These are phyloP conservation scores for Rhizopus delemar DNA, from an alignment of 371 early-diverging fungal species.

Conservation along the genomic window DNA sequence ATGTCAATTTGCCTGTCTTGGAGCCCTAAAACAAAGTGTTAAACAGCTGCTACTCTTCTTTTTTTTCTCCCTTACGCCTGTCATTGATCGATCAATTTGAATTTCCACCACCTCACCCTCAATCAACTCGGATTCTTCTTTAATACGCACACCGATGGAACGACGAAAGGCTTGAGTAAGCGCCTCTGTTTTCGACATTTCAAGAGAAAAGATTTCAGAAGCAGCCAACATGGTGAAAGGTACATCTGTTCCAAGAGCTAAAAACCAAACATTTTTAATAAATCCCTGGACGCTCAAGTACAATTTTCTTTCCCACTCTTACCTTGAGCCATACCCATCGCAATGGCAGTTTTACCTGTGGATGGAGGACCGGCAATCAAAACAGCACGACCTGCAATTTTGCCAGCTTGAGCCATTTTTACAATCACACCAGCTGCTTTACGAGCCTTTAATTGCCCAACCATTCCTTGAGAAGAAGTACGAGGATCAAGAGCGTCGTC, in stretches of 20 bases:
- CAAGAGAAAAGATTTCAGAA: slow-evolving; percentile 96
- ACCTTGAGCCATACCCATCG: slow-evolving; percentile 91
- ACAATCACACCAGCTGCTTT: slow-evolving; percentile 95
- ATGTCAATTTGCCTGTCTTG: slow-evolving; percentile 93
- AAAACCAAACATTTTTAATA: background rate
- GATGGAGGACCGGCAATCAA: slow-evolving; percentile 98
- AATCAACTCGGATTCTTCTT: slow-evolving; percentile 97
- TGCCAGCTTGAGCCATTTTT: slow-evolving; percentile 92
- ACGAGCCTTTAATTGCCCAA: slow-evolving; percentile 94
- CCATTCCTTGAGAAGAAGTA: slow-evolving; percentile 92
- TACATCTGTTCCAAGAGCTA: slow-evolving; percentile 88
- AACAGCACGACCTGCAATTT: slow-evolving; percentile 96
- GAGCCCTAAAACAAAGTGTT: slow-evolving; percentile 55
- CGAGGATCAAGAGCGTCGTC: slow-evolving; percentile 91
- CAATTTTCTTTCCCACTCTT: slow-evolving; percentile 4
- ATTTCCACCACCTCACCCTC: slow-evolving; percentile 99
- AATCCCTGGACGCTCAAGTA: background rate
- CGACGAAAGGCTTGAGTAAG: slow-evolving; percentile 97
- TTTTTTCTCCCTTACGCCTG: slow-evolving; percentile 67
- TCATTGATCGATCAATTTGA: slow-evolving; percentile 91
- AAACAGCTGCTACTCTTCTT: too few relatives aligned
- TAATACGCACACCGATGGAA: slow-evolving; percentile 96
- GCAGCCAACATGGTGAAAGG: slow-evolving; percentile 97
- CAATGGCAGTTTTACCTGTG: slow-evolving; percentile 95
- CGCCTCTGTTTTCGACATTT: slow-evolving; percentile 98